Evolutionary conservation across 2,329 filamentous ascomycete genomes (phyloP), one percentile per base, ranked within the genome.

Genomic region (Kalaharituber pfeilii): DNA sequence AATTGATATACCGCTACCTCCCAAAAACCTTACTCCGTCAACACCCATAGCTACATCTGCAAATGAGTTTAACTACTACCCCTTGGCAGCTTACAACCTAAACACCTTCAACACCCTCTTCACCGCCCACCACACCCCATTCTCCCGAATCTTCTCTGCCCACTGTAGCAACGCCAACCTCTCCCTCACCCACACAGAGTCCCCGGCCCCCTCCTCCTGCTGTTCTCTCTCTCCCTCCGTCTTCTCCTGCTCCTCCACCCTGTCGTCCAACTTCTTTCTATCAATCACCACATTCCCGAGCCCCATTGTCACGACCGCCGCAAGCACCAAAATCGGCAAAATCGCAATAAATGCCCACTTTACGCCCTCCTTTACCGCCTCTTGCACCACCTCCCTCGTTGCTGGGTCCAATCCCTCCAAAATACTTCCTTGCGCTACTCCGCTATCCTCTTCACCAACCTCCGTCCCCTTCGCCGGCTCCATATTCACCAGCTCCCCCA

Each of bases 141-240:
- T 51, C 54, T 53, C 51, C 56, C 50, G 58, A 64, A 66, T 52
- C 45, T 24, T 42, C 26, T 76, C 76, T 53, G 84, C 81, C 42
- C 84, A 81, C 50, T 81, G 79, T 11, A 77, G 71, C 24, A 80
- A 77, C 67, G 94, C 86, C 67, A 94, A 87, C 49, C 86, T 87
- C 66, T 94, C 94, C 65, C 87, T 76, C 57, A 76, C 75, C 59
- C 73, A 72, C 22, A 54, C 55, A 29, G 24, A 49, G n/a, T n/a
- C n/a, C n/a, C n/a, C n/a, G 56, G 72, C 71, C 55, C 72, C 70
- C 52, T 67, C 67, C 50, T 63, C 62, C 57, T 69, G 67, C 42
- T 67, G 65, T 22, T 67, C 66, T n/a, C 66, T 69, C 24, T 67
- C 55, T 36, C 65, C 61, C 28, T 70, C 64, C 7, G 63, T 65